Evolutionary conservation across 1,284 basidiomycete species (phyloP).

Genomic region (Cutaneotrichosporon cavernicola): DNA sequence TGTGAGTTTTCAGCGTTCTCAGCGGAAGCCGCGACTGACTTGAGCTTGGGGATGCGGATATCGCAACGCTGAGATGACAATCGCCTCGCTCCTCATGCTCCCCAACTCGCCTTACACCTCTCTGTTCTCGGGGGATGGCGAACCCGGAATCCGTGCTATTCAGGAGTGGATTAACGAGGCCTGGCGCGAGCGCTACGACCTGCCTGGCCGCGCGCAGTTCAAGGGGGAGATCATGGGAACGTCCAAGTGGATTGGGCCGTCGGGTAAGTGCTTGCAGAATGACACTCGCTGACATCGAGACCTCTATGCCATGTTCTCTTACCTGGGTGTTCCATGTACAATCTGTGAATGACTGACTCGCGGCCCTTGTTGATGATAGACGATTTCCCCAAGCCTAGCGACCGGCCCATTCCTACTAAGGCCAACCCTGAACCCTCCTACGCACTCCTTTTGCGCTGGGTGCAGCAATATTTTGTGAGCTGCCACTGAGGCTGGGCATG

Average conservation of each 20-base stretch:
- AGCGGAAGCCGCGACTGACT: not conserved
- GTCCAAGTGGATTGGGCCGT: slow-evolving; percentile 74
- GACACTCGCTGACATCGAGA: slow-evolving; percentile 53
- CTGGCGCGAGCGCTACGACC: slow-evolving; percentile 73
- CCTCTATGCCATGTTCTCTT: slow-evolving; percentile 49
- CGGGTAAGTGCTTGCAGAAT: slow-evolving; percentile 56
- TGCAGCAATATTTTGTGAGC: slow-evolving; percentile 48
- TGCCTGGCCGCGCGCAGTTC: slow-evolving; percentile 64
- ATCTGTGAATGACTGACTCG: slow-evolving; percentile 28
- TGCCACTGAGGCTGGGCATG: not conserved
- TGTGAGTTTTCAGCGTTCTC: slow-evolving; percentile 65
- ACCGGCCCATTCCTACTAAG: slow-evolving; percentile 8
- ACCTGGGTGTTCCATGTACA: slow-evolving; percentile 63
- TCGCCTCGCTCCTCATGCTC: slow-evolving; percentile 64
- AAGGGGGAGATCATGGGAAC: slow-evolving; percentile 62
- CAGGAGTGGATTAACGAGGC: slow-evolving; percentile 76
- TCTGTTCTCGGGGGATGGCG: slow-evolving; percentile 38
- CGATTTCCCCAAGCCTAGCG: slow-evolving; percentile 46
- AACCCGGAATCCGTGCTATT: slow-evolving; percentile 68
- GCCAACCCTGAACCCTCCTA: slow-evolving; percentile 28
- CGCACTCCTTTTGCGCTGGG: slow-evolving; percentile 40
- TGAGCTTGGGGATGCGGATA: slow-evolving; percentile 59
- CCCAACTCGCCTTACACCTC: slow-evolving; percentile 27
- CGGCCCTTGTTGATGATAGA: slow-evolving; percentile 25
- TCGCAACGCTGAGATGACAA: slow-evolving; percentile 79